A percentile compares a stretch with the other conserved stretches of the same genome.
phyloP scores from a whole-genome alignment of 1,139 yeast genomes.

The Suhomyces coccinellae region DNA sequence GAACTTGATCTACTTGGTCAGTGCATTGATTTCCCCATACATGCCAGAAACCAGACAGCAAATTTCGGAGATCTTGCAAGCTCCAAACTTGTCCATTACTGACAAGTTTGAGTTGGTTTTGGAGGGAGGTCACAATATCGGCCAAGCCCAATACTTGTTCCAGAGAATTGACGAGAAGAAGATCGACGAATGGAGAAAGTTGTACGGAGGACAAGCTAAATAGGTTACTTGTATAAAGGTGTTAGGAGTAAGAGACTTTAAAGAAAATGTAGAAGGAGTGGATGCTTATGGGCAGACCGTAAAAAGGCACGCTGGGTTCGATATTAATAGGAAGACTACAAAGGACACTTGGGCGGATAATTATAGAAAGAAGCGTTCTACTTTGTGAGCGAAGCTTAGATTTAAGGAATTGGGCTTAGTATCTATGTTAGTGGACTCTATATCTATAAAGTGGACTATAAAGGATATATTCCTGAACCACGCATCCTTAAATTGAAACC shows the following conservation, averaged over 20 bases:
- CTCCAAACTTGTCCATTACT: conserved; percentile 75
- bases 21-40: conserved; percentile 79
- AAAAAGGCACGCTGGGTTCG: no score
- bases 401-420: no score
- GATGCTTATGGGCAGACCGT: no score
- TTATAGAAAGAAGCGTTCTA: no score
- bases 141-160: conserved; percentile 89
- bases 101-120: conserved; percentile 71
- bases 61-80: conserved; percentile 78
- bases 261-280: no score
- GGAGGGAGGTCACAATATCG: conserved; percentile 81
- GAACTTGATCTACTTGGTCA: conserved; percentile 80
- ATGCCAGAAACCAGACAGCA: conserved; percentile 81
- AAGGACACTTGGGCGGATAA: no score
- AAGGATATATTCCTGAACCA: no score
- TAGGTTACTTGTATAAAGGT: conserved; percentile 14
- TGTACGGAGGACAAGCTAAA: conserved; percentile 75
- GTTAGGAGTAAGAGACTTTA: conserved; percentile 1
- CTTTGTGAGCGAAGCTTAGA: no score
- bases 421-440: no score
- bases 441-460: no score
- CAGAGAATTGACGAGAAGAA: conserved; percentile 87
- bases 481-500: no score
- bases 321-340: no score
- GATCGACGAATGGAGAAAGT: conserved; percentile 82